Percentiles rank a stretch among this genome's conserved stretches.
Conservation (phyloP, 108 stramenopile genomes). For the Nannochloropsis oceanica region DNA sequence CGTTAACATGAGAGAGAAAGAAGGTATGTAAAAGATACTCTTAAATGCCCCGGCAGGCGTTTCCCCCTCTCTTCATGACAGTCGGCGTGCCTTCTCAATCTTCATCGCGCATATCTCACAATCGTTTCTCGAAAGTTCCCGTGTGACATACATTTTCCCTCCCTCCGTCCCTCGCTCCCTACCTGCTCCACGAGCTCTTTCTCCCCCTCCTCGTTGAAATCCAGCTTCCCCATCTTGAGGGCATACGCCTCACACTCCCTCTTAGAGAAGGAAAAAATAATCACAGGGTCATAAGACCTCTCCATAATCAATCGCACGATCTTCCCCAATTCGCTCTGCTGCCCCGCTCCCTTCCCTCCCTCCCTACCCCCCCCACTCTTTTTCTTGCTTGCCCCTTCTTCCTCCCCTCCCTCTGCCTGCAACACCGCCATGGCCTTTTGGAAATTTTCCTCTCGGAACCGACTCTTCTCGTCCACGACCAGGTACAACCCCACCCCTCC, state of each 20-base stretch:
- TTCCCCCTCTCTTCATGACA: no score
- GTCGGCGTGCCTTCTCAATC: no score
- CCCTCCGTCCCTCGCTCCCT: background rate
- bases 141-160: no score
- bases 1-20: no score
- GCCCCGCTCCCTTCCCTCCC: conserved; percentile 7
- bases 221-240: conserved; percentile 61
- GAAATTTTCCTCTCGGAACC: conserved; percentile 86
- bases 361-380: conserved; percentile 34
- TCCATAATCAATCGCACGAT: conserved; percentile 89
- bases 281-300: conserved; percentile 82
- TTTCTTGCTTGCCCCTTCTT: conserved; percentile 40
- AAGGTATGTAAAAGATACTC: no score
- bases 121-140: no score
- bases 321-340: conserved; percentile 62
- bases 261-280: conserved; percentile 95
- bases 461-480: conserved; percentile 92
- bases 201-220: conserved; percentile 92
- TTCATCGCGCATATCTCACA: no score
- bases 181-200: conserved; percentile 71
- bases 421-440: conserved; percentile 78
- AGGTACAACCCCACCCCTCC: conserved; percentile 87
- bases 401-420: conserved; percentile 37
- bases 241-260: conserved; percentile 88
- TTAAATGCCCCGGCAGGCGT: no score